Evolutionary conservation across 2,329 filamentous ascomycete genomes (phyloP), one percentile per base, ranked within the genome.

Genomic region (Pyricularia sp.): DNA sequence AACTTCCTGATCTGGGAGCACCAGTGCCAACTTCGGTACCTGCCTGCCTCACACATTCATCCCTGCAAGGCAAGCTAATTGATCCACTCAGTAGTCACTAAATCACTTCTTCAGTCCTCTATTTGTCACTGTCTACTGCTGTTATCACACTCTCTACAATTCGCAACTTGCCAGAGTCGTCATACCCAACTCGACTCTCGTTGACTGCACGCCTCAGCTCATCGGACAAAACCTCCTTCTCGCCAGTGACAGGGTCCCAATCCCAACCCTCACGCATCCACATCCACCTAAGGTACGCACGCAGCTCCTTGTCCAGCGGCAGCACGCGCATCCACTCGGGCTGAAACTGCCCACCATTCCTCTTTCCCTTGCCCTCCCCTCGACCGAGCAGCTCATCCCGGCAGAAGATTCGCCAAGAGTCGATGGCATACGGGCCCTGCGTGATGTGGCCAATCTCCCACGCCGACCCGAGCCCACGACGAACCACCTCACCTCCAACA

Each of bases 401-500:
- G 76, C 93, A 97, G 78, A 97, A 97, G 71, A 97, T 97, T 3
- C 94, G 88, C 92, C 93, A 97, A 75, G 91, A 94, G 78, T 97
- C 94, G 66, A 94, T 82, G 0, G 92, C 91, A 77, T 97, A 97
- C 1, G 88, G 84, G 20, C 93, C 92, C 68, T 92, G 89, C 0
- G 92, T 93, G 69, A 97, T 81, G 77, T 97, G 92, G 0, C 90
- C 93, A 70, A 97, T 91, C 75, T 97, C 94, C 89, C 93, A 96
- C 0, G 86, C 85, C 12, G 83, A 81, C 25, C 76, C 59, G 66
- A 71, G 28, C 71, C 75, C 65, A 71, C 70, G 30, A 69, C 68
- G 28, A 68, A 28, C 68, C 7, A 50, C 64, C 20, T 55, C 1
- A 9, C 25, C 63, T 20, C 74, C 71, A 28, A 77, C 75, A 61